Base-by-base conservation (phyloP, 2,329 filamentous ascomycete species). In the Phaeosphaeriaceae sp. region DNA sequence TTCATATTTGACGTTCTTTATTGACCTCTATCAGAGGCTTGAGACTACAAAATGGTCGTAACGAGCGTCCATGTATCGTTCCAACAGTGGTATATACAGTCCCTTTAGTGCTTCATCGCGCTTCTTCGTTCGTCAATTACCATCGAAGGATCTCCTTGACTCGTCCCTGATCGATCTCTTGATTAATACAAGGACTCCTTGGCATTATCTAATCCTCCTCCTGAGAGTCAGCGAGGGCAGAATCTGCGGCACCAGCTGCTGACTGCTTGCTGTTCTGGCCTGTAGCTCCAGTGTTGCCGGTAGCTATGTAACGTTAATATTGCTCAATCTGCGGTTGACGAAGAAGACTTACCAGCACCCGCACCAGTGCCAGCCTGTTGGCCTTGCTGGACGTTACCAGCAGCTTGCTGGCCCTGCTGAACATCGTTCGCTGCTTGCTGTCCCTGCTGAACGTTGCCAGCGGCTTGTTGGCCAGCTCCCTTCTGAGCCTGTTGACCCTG, bases 121-220 rank as follows among this genome's bases (percentile, higher is more conserved):
- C 10, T 35, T 7, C 11, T 13, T 13, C 30, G 5, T 35, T 35
- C 11, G 30, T 35, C 28, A 35, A 35, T 35, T 15, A 7, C 5
- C 30, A 8, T 35, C 30, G 11, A 35, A 7, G n/a, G n/a, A n/a
- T n/a, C n/a, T n/a, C n/a, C n/a, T n/a, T n/a, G n/a, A n/a, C n/a
- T n/a, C n/a, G n/a, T n/a, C n/a, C n/a, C n/a, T n/a, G n/a, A n/a
- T n/a, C n/a, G n/a, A n/a, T n/a, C n/a, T n/a, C n/a, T n/a, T n/a
- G n/a, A n/a, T n/a, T n/a, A n/a, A n/a, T n/a, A n/a, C n/a, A n/a
- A n/a, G n/a, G n/a, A n/a, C n/a, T n/a, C n/a, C n/a, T n/a, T n/a
- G n/a, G 35, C 13, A 17, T 17, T 8, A n/a, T 61, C 49, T 59
- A 66, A 21, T 68, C 58, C 21, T 66, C 64, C 52, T 66, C 61